A percentile compares a stretch with the other conserved stretches of the same genome.
Conservation (phyloP, 2,329 filamentous ascomycete genomes). For the Aspergillus sp. region DNA sequence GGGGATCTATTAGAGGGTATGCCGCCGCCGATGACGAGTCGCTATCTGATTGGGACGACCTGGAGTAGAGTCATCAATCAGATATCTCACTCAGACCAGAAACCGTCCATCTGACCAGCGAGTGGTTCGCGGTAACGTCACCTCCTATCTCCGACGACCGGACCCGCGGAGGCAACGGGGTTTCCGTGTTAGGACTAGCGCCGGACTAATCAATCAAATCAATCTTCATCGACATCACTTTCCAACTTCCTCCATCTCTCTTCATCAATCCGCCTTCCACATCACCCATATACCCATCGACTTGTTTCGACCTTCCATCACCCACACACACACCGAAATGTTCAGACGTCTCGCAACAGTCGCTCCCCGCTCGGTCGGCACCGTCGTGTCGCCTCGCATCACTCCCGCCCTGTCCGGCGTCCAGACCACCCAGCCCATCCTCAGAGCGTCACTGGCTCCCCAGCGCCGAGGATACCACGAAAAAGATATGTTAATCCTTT, state of each 20-base stretch:
- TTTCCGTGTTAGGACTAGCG: constrained; percentile 12
- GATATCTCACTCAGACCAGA: not conserved
- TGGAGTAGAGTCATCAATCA: not conserved
- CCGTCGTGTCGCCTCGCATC: constrained; percentile 49
- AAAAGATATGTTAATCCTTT: constrained; percentile 56
- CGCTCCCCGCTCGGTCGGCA: constrained; percentile 53
- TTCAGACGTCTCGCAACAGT: constrained; percentile 57
- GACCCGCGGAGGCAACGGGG: constrained; percentile 16
- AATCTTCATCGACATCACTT: constrained; percentile 12
- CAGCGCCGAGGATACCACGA: constrained; percentile 59
- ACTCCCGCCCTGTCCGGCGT: constrained; percentile 48
- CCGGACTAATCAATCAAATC: constrained; percentile 11
- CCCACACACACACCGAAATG: constrained; percentile 38
- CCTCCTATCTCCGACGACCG: constrained; percentile 20
- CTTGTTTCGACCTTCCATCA: not conserved
- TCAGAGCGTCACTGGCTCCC: constrained; percentile 35
- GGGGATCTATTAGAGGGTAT: not conserved
- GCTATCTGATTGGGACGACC: not conserved
- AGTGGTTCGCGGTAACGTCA: not conserved
- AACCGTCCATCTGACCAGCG: not conserved
- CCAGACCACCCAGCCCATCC: constrained; percentile 40
- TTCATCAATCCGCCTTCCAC: constrained; percentile 12
- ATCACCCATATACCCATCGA: constrained; percentile 23
- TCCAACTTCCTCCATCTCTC: constrained; percentile 8
- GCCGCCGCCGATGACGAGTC: not conserved